Evolutionary conservation across 2,329 filamentous ascomycete genomes (phyloP).

Genomic region (Colletotrichum shisoi): DNA sequence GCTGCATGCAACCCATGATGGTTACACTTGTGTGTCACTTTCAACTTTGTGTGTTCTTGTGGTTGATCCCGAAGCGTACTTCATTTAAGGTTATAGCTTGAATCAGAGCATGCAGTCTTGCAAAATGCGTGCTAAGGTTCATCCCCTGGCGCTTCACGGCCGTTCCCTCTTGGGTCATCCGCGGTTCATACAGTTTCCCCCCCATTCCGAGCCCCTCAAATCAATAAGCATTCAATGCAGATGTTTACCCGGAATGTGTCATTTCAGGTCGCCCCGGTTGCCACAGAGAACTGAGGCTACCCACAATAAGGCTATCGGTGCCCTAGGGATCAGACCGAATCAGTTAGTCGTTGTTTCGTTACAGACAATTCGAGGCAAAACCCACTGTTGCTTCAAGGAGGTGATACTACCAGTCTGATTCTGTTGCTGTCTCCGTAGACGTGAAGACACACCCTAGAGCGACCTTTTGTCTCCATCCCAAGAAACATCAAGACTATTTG

Average conservation of each 20-base stretch:
- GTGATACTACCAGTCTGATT: too few species aligned
- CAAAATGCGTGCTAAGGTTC: too few species aligned
- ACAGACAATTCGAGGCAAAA: neutral
- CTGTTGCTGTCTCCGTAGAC: neutral
- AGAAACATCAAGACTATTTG: neutral
- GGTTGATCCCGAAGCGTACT: too few species aligned
- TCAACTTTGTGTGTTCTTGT: neutral
- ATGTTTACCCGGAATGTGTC: neutral
- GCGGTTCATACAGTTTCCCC: too few species aligned
- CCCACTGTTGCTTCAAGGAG: neutral
- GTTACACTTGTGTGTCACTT: conserved; percentile 26
- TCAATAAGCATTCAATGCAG: neutral
- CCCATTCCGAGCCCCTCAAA: too few species aligned
- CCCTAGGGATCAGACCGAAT: neutral
- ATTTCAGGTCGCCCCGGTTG: conserved; percentile 15
- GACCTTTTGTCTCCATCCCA: neutral
- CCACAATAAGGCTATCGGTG: too few species aligned
- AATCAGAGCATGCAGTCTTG: too few species aligned
- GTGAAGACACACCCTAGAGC: neutral
- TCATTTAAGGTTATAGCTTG: too few species aligned
- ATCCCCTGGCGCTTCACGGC: too few species aligned
- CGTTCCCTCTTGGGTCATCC: too few species aligned
- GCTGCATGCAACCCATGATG: neutral
- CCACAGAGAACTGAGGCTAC: neutral
- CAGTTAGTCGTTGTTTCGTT: conserved; percentile 1